Conservation (phyloP, 2,329 filamentous ascomycete genomes). For the Penicillium brevicompactum region DNA sequence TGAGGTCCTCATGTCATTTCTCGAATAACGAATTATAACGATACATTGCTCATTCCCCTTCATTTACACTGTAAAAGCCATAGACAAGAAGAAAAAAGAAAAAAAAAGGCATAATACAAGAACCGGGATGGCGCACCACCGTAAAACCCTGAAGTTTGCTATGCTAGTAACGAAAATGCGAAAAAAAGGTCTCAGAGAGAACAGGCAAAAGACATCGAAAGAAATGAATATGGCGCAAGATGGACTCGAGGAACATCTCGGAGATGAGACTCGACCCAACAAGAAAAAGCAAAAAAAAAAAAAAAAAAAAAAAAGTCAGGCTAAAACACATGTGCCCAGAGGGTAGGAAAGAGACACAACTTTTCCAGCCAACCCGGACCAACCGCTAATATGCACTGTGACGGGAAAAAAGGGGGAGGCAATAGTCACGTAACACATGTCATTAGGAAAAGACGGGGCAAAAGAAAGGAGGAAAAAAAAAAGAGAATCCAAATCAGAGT, state of each 20-base stretch:
- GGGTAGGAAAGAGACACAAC: constrained; percentile 34
- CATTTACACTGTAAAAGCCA: constrained; percentile 5
- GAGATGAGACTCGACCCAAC: constrained; percentile 13
- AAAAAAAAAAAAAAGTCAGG: constrained; percentile 24
- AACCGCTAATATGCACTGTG: constrained; percentile 47
- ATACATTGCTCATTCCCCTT: not conserved
- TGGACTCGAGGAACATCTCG: constrained; percentile 20
- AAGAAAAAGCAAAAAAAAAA: constrained; percentile 17
- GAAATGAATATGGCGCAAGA: constrained; percentile 26
- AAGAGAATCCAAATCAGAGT: constrained; percentile 33
- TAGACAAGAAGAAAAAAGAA: constrained; percentile 6
- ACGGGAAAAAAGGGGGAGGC: constrained; percentile 27
- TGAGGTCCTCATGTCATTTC: not conserved
- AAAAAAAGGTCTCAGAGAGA: constrained; percentile 4
- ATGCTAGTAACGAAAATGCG: constrained; percentile 33
- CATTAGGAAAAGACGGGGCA: constrained; percentile 33
- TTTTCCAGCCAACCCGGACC: constrained; percentile 39
- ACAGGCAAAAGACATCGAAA: constrained; percentile 14
- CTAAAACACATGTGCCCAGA: constrained; percentile 29
- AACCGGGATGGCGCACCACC: constrained; percentile 20
- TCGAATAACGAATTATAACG: not conserved
- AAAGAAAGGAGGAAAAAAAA: constrained; percentile 12
- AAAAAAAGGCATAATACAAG: constrained; percentile 21
- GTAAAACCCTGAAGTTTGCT: constrained; percentile 37
- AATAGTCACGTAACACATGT: constrained; percentile 44